Base-by-base conservation (phyloP, 768 basidiomycete genomes). In the Hericium erinaceus region DNA sequence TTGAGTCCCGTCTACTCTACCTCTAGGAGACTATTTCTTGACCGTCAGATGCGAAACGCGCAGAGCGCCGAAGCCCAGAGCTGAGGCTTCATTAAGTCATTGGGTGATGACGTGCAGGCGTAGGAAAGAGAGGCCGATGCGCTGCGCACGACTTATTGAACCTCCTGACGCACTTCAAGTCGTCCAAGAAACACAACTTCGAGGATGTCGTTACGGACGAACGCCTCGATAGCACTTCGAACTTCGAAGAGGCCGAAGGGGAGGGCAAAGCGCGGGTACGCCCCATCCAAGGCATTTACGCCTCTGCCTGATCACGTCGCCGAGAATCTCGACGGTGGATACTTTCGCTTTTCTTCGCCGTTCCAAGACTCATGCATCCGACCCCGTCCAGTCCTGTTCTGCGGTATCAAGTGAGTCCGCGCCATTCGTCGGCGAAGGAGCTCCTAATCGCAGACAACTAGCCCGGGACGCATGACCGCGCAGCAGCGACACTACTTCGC, bases 401-500 rank as follows among this genome's bases (percentile, higher is more conserved):
- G 89, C 64, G 91, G 92, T 9, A 90, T 93, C 52, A 94, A 92
- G 90, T 90, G 60, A 55, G 76, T 16, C 15, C 2, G n/a, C 28
- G 22, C 53, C 16, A 12, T n/a, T 7, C 15, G 20, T 18, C 2
- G 7, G 33, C 33, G 33, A 33, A 8, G 11, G 8, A 48, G 38
- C 20, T 12, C 55, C 54, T 4, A 40, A 39, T 44, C 41, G 51
- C 39, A 5, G 11, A 16, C 16, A 10, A 16, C 12, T 48, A 90
- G 85, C 64, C 87, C 87, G 1, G 90, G 89, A 1, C 69, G 77
- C 60, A 77, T 73, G 66, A 90, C 89, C 0, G 84, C 87, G 0
- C 74, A 76, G 57, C 74, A 76, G 2, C 90, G 91, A 0, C 87
- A 89, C 67, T 89, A 93, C 67, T 94, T 83, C 63, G 87, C 83